Percentiles rank a stretch among this genome's conserved stretches.
Conservation (phyloP, 805 yeast species). For the Gaillardinia entomophila region DNA sequence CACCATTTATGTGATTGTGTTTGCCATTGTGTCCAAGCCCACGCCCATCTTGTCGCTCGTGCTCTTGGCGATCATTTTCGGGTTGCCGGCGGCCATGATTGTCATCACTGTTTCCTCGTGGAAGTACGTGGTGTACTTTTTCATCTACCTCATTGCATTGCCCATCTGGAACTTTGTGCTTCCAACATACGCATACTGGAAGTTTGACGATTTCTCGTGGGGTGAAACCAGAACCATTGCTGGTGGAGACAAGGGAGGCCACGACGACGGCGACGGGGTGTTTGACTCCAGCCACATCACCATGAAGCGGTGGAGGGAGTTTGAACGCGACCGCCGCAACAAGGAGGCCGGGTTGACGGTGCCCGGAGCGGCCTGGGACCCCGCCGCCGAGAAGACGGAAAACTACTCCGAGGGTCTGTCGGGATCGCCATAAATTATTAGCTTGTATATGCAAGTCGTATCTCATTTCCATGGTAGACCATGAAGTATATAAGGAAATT, state of each 20-base stretch:
- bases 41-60: slow-evolving; percentile 75
- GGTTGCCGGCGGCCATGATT: slow-evolving; percentile 78
- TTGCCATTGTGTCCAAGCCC: slow-evolving; percentile 65
- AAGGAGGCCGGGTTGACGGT: slow-evolving; percentile 21
- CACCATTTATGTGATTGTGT: slow-evolving; percentile 71
- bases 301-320: slow-evolving; percentile 94
- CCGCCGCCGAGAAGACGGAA: slow-evolving; percentile 25
- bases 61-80: slow-evolving; percentile 72
- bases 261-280: slow-evolving; percentile 68
- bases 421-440: background rate
- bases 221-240: slow-evolving; percentile 86
- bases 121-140: slow-evolving; percentile 73
- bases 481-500: too few relatives aligned
- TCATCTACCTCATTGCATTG: slow-evolving; percentile 68
- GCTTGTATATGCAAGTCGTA: too few relatives aligned
- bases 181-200: slow-evolving; percentile 88
- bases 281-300: slow-evolving; percentile 87
- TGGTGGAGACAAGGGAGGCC: slow-evolving; percentile 61
- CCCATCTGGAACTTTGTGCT: slow-evolving; percentile 93
- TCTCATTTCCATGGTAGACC: too few relatives aligned
- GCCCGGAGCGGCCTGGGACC: slow-evolving; percentile 44
- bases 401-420: slow-evolving; percentile 19
- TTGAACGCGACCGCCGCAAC: slow-evolving; percentile 61
- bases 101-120: slow-evolving; percentile 73
- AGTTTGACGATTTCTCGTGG: slow-evolving; percentile 94